Base-by-base conservation (phyloP, 148 eudicot genomes). In the Nepenthes mirabilis region DNA sequence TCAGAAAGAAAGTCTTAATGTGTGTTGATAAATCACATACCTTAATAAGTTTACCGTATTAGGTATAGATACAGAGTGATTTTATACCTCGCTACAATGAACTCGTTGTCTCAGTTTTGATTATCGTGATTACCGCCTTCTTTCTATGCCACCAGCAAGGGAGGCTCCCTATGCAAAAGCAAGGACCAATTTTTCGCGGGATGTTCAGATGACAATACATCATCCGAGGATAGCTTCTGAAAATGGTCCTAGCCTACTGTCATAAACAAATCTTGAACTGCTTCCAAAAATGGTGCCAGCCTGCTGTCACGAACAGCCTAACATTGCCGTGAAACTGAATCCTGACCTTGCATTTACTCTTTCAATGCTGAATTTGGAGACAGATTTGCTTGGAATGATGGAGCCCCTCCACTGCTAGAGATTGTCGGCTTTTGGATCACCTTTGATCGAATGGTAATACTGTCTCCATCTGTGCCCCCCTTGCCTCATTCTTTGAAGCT, bases 101-200 rank as follows among this genome's bases (percentile, higher is more conserved):
- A 11, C 7, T 35, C 35, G 1, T 9, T 36, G 8, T 37, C 43
- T 57, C 12, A 5, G 14, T 13, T 2, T 63, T 7, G 36, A 47
- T 23, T 11, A 5, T 54, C 62, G 10, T 63, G 8, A 33, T 55
- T 55, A 33, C 1, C 58, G 32, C 9, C 23, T 34, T 64, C 11
- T 63, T 14, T 48, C 13, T 55, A 2, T 64, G 14, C 23, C 23
- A 23, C 23, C 89, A 91, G 97, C 86, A 61, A 79, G 93, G 65
- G 90, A 78, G 37, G 95, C 97, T 53, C 93, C 95, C 9, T 91
- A 91, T 63, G 97, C 97, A 62, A 91, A 91, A 73, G 79, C 68
- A 56, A 67, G 91, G 36, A 91, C 97, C 11, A 89, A 87, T 1
- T 84, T 81, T 65, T 77, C 80, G 5, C 86, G 81, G 0, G 95